Evolutionary conservation across 208 protist genomes (phyloP).

Genomic region (Trypanosoma rangeli): DNA sequence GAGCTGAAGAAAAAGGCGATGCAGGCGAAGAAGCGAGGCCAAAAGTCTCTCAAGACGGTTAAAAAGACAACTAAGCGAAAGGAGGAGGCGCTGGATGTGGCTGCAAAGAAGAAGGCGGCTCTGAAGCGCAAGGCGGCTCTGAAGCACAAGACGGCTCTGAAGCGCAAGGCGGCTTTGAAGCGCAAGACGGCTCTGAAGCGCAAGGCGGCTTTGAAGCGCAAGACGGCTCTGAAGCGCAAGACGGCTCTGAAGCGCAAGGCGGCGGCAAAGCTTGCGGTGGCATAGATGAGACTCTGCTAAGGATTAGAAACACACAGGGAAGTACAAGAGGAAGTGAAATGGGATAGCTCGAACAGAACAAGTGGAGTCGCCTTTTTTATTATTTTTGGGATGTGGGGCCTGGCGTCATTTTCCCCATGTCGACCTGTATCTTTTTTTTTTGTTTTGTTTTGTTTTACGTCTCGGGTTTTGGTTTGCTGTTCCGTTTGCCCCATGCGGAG

Average conservation of each 20-base stretch:
- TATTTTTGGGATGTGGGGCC: no score
- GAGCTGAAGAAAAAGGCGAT: constrained; percentile 49
- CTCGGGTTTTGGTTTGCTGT: not conserved
- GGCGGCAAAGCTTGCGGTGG: not conserved
- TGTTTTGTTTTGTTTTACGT: constrained; percentile 20
- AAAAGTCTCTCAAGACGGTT: constrained; percentile 15
- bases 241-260: not conserved
- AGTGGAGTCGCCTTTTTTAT: not conserved
- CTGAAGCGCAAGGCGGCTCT: not conserved
- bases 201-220: not conserved
- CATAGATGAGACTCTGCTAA: not conserved
- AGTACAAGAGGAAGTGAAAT: not conserved
- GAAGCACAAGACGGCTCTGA: not conserved
- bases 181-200: not conserved
- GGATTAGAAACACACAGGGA: not conserved
- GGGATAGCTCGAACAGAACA: not conserved
- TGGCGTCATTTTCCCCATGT: not conserved
- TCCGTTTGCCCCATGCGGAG: constrained; percentile 2
- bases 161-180: not conserved
- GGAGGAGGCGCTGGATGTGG: not conserved
- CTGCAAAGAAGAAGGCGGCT: constrained; percentile 24
- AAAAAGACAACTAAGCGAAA: constrained; percentile 13
- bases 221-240: not conserved
- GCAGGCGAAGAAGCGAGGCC: constrained; percentile 21
- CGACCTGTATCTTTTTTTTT: constrained; percentile 5